Evolutionary conservation across 202 grass and related monocot species (phyloP).

Genomic region (Panicum virgatum): DNA sequence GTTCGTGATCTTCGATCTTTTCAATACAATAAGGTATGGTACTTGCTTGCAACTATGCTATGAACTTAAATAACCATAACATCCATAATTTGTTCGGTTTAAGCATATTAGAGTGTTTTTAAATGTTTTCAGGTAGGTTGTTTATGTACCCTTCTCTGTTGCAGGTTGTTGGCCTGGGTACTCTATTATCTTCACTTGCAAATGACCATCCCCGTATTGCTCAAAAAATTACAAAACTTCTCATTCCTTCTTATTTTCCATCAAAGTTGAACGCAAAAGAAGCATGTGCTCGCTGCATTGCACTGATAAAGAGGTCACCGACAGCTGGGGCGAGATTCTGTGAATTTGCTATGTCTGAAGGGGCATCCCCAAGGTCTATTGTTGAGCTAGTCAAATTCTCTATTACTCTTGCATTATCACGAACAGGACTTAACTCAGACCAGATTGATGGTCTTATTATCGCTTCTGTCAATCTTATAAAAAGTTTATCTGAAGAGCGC

Average conservation of each 20-base stretch:
- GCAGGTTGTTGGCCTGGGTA: slow-evolving; percentile 72
- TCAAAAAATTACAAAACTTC: slow-evolving; percentile 87
- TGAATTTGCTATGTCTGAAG: slow-evolving; percentile 88
- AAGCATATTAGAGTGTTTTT: slow-evolving; percentile 17
- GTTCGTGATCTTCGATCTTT: slow-evolving; percentile 76
- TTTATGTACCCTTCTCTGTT: slow-evolving; percentile 33
- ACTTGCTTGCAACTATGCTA: background rate
- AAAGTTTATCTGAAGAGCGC: slow-evolving; percentile 56
- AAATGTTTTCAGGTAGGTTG: background rate
- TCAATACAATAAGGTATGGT: slow-evolving; percentile 80
- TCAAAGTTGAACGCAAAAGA: slow-evolving; percentile 70
- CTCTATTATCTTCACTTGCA: slow-evolving; percentile 75
- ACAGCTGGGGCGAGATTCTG: slow-evolving; percentile 87
- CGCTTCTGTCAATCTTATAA: slow-evolving; percentile 70
- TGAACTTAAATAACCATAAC: background rate
- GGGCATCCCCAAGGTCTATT: slow-evolving; percentile 64
- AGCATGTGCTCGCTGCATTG: slow-evolving; percentile 72
- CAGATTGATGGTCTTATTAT: slow-evolving; percentile 79
- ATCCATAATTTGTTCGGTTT: slow-evolving; percentile 27
- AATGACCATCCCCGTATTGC: slow-evolving; percentile 88
- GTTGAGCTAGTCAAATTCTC: slow-evolving; percentile 60
- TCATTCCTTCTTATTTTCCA: slow-evolving; percentile 92
- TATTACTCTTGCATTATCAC: slow-evolving; percentile 64
- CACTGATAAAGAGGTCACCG: slow-evolving; percentile 76
- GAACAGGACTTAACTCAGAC: slow-evolving; percentile 57